Evolutionary conservation across 2,329 filamentous ascomycete species (phyloP).

Genomic region (Aspergillus texensis): DNA sequence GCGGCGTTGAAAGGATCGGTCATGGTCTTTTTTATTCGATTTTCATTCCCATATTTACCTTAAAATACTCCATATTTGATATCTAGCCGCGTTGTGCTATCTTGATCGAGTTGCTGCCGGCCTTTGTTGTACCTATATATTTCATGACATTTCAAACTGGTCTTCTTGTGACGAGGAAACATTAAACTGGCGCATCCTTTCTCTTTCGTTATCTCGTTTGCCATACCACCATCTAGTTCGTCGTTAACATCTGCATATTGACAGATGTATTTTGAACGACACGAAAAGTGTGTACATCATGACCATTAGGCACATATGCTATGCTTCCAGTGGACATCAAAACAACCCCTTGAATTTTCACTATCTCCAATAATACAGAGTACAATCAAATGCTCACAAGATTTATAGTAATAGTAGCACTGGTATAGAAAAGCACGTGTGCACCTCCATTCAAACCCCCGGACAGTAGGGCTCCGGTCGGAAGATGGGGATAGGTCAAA

Average conservation of each 20-base stretch:
- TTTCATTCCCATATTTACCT: slow-evolving; percentile 12
- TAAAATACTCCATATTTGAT: slow-evolving; percentile 16
- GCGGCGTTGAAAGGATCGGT: slow-evolving; percentile 23
- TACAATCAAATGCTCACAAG: slow-evolving; percentile 26
- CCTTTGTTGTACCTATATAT: slow-evolving; percentile 33
- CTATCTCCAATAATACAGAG: slow-evolving; percentile 25
- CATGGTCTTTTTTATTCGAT: slow-evolving; percentile 12
- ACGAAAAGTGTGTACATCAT: neutral
- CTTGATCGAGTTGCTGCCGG: slow-evolving; percentile 21
- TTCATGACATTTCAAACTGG: slow-evolving; percentile 20
- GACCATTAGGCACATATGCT: neutral
- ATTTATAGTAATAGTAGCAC: slow-evolving; percentile 23
- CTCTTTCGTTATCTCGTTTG: slow-evolving; percentile 10
- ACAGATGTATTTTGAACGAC: neutral
- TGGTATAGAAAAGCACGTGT: slow-evolving; percentile 30
- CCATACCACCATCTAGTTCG: slow-evolving; percentile 1
- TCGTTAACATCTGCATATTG: neutral
- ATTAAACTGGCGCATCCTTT: neutral
- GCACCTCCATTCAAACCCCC: slow-evolving; percentile 21
- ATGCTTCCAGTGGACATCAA: slow-evolving; percentile 2
- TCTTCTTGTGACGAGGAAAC: slow-evolving; percentile 2
- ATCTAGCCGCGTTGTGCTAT: slow-evolving; percentile 20
- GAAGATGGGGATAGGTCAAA: slow-evolving; percentile 20
- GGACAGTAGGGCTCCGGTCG: slow-evolving; percentile 10
- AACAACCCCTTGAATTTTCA: slow-evolving; percentile 20